Evolutionary conservation across 208 protist genomes (phyloP).

Genomic region (Crithidia expoeki): DNA sequence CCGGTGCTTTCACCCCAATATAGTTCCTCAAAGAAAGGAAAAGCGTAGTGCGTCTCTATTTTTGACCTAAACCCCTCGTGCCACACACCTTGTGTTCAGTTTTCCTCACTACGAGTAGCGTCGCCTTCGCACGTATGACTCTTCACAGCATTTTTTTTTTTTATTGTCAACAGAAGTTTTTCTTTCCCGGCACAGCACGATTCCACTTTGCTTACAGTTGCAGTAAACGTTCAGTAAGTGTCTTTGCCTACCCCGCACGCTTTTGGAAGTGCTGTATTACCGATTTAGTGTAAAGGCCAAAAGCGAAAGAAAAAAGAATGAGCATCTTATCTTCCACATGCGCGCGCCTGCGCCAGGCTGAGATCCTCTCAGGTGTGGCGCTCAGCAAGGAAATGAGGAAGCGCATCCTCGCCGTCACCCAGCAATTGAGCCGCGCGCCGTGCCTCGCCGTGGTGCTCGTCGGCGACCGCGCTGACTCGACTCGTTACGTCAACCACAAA

Average conservation of each 20-base stretch:
- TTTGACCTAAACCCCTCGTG: too few relatives aligned
- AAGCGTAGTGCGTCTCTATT: too few relatives aligned
- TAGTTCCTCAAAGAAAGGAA: too few relatives aligned
- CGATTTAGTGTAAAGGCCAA: too few relatives aligned
- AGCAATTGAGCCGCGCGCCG: slow-evolving; percentile 47
- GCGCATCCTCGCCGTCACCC: slow-evolving; percentile 39
- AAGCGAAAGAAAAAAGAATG: neutral
- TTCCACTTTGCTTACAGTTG: too few relatives aligned
- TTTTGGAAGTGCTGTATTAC: too few relatives aligned
- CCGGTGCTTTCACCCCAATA: neutral
- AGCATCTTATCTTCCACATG: slow-evolving; percentile 1
- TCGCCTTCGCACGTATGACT: too few relatives aligned
- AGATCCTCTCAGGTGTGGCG: slow-evolving; percentile 48
- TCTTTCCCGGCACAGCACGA: too few relatives aligned
- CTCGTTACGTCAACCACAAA: slow-evolving; percentile 84
- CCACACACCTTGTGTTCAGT: too few relatives aligned
- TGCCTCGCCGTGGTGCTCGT: slow-evolving; percentile 95
- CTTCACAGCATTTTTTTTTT: slow-evolving; percentile 20
- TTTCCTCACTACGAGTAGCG: too few relatives aligned
- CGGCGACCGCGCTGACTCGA: slow-evolving; percentile 79
- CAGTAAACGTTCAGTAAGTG: too few relatives aligned
- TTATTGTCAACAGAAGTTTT: neutral
- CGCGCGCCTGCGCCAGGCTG: slow-evolving; percentile 20
- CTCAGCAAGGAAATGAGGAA: slow-evolving; percentile 48
- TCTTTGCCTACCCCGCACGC: too few relatives aligned